Evolutionary conservation across 2,329 filamentous ascomycete genomes (phyloP).

Genomic region (Spiromastix sp.): DNA sequence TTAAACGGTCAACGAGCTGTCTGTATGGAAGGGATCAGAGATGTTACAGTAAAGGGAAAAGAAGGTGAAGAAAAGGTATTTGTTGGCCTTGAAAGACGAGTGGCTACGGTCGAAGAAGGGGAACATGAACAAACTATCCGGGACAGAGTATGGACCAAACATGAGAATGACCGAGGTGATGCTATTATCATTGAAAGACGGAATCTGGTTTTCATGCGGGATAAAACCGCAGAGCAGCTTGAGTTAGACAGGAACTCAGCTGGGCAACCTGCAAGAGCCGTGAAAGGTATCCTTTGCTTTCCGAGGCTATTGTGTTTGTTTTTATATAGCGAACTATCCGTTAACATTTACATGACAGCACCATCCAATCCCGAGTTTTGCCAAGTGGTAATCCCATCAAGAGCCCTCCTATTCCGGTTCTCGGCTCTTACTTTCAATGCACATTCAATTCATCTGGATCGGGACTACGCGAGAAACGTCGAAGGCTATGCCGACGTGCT

Average conservation of each 20-base stretch:
- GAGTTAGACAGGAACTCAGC: slow-evolving; percentile 16
- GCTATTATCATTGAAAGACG: slow-evolving; percentile 46
- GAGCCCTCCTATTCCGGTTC: slow-evolving; percentile 74
- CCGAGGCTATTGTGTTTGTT: neutral
- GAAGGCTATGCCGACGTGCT: slow-evolving; percentile 69
- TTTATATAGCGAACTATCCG: too few species aligned
- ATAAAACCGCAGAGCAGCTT: slow-evolving; percentile 31
- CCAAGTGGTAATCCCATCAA: slow-evolving; percentile 54
- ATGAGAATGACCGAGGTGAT: slow-evolving; percentile 33
- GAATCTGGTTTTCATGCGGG: slow-evolving; percentile 54
- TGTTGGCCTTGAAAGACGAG: slow-evolving; percentile 47
- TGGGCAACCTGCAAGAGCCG: slow-evolving; percentile 16
- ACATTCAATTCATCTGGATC: slow-evolving; percentile 80
- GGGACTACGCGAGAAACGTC: slow-evolving; percentile 53
- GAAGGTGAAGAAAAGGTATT: slow-evolving; percentile 48
- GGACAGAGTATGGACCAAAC: slow-evolving; percentile 33
- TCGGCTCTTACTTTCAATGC: slow-evolving; percentile 87
- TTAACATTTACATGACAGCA: slow-evolving; percentile 24
- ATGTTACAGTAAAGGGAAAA: slow-evolving; percentile 40
- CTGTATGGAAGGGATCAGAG: slow-evolving; percentile 38
- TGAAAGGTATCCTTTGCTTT: slow-evolving; percentile 23
- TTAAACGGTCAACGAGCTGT: slow-evolving; percentile 29
- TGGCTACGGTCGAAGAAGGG: slow-evolving; percentile 31
- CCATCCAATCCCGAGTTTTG: slow-evolving; percentile 43
- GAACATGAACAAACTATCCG: slow-evolving; percentile 26